Conservation (phyloP, 345 rosid genomes). For the Corchorus capsularis region DNA sequence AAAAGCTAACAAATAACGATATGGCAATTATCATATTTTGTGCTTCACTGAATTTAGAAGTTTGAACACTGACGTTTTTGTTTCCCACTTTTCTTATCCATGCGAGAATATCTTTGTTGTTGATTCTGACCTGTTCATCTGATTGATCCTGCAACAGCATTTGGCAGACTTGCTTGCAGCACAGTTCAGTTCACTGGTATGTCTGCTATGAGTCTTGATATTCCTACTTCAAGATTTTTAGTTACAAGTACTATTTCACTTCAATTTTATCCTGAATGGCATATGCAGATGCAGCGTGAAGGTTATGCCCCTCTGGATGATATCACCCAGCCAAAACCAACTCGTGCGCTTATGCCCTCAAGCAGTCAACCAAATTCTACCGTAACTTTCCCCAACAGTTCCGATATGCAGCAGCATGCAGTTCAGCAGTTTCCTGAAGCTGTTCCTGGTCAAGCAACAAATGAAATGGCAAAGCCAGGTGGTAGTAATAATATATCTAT, state of each 20-base stretch:
- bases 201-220: constrained; percentile 23
- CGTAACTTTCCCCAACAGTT: constrained; percentile 51
- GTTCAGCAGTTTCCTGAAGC: constrained; percentile 63
- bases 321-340: constrained; percentile 53
- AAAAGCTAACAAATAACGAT: too few species aligned
- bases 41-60: constrained; percentile 7
- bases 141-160: constrained; percentile 56
- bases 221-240: constrained; percentile 17
- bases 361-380: constrained; percentile 55
- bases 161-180: constrained; percentile 81
- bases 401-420: constrained; percentile 68
- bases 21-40: background rate
- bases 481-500: constrained; percentile 48
- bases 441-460: constrained; percentile 51
- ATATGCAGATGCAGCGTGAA: constrained; percentile 70
- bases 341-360: constrained; percentile 43
- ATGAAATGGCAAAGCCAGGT: constrained; percentile 54
- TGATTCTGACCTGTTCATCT: constrained; percentile 34
- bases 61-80: background rate
- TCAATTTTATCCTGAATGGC: constrained; percentile 21
- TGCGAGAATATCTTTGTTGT: constrained; percentile 14
- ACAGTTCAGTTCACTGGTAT: constrained; percentile 73
- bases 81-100: constrained; percentile 15
- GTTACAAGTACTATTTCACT: constrained; percentile 6
- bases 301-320: constrained; percentile 58